These are phyloP conservation scores for Kitagawia praeruptora DNA, from an alignment of 129 eudicot genomes.

Conservation along the genomic window DNA sequence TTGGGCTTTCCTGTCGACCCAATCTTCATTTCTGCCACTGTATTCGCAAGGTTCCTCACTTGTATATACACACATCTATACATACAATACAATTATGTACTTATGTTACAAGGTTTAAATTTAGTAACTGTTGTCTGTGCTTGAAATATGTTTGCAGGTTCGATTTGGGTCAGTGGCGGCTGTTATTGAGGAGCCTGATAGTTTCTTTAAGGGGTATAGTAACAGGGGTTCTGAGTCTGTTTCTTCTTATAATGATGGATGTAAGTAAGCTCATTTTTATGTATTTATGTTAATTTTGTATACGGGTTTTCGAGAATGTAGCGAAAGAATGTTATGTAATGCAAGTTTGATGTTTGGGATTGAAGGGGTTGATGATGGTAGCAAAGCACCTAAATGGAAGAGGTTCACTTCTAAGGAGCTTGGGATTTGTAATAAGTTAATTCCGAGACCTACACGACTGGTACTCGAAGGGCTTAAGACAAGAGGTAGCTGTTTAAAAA, in stretches of 20 bases:
- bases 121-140: neutral
- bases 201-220: neutral
- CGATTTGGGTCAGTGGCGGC: constrained; percentile 39
- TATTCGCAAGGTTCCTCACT: constrained; percentile 25
- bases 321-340: neutral
- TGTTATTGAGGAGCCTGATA: constrained; percentile 39
- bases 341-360: constrained; percentile 6
- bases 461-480: constrained; percentile 61
- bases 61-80: neutral
- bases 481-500: constrained; percentile 32
- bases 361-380: constrained; percentile 28
- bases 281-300: neutral
- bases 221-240: constrained; percentile 5
- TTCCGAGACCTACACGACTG: constrained; percentile 45
- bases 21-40: constrained; percentile 28
- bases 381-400: constrained; percentile 37
- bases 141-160: constrained; percentile 25
- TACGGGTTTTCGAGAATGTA: neutral
- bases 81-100: neutral
- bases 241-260: constrained; percentile 14
- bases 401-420: constrained; percentile 61
- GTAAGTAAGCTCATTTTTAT: constrained; percentile 20
- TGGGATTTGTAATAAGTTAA: constrained; percentile 49
- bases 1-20: constrained; percentile 34
- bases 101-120: neutral